phyloP scores from a whole-genome alignment of 164 flowering plant species.

The Protea cynaroides region DNA sequence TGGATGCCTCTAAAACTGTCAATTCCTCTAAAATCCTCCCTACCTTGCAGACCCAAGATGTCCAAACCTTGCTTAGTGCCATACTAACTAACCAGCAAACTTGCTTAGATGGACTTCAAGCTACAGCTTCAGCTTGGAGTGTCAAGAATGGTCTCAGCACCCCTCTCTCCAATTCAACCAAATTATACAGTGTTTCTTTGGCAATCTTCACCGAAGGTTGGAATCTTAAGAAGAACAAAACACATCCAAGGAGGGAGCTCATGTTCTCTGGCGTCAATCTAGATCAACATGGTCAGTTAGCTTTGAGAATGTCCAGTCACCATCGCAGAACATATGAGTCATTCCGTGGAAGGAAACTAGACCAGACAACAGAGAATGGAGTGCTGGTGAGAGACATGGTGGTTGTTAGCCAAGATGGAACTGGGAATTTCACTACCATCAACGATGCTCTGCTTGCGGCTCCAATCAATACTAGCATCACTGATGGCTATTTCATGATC shows the following conservation, averaged over 20 bases:
- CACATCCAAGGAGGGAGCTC: background rate
- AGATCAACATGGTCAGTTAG: background rate
- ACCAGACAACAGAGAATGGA: slow-evolving; percentile 1
- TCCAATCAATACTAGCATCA: slow-evolving; percentile 8
- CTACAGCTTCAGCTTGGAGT: background rate
- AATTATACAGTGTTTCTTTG: slow-evolving; percentile 29
- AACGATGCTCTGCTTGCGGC: slow-evolving; percentile 23
- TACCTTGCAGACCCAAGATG: slow-evolving; percentile 6
- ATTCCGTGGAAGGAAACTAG: slow-evolving; percentile 10
- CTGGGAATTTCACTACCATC: slow-evolving; percentile 6
- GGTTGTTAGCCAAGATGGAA: slow-evolving; percentile 27
- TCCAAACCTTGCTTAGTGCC: slow-evolving; percentile 28
- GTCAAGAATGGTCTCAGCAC: slow-evolving; percentile 12
- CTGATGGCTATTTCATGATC: slow-evolving; percentile 12
- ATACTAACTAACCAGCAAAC: slow-evolving; percentile 7
- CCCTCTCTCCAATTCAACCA: slow-evolving; percentile 22
- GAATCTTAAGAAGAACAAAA: slow-evolving; percentile 9
- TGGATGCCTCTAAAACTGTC: background rate
- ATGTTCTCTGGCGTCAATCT: too few species aligned
- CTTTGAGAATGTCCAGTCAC: slow-evolving; percentile 3
- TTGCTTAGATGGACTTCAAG: slow-evolving; percentile 23
- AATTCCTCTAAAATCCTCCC: background rate
- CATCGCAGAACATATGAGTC: slow-evolving; percentile 3
- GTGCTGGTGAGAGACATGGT: slow-evolving; percentile 25
- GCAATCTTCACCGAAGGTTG: slow-evolving; percentile 28